Evolutionary conservation across 108 stramenopile species (phyloP), one percentile per base, ranked within the genome.

Genomic region (Fragilaria radians): DNA sequence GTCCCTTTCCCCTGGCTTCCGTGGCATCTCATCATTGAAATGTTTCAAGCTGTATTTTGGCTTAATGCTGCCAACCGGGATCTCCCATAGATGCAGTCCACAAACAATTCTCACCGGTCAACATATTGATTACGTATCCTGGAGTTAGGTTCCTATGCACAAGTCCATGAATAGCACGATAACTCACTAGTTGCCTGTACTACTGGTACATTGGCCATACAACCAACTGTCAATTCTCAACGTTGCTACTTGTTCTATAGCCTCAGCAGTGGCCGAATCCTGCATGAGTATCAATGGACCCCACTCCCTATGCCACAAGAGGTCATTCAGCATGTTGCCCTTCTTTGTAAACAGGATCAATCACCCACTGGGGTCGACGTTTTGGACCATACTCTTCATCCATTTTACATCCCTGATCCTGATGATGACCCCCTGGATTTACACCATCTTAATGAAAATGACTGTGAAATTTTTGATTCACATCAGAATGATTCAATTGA

Each of bases 141-240:
- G 0, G 59, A 68, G 50, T 72, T 65, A 54, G 73, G 73, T 14
- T 50, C 55, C 5, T 75, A 75, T 52, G 71, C 72, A 22, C 78
- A 75, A 25, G 62, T 52, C 1, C 71, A 75, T 33, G 71, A 80
- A n/a, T 67, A 68, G 34, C 57, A 60, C 23, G 51, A 57, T 48
- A 67, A 67, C 28, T 32, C 42, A 26, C 58, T 67, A 46, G 7
- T 46, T 7, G 0, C 57, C 32, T 54, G 68, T 25, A 70, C 75
- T 1, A 26, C 60, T 4, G 75, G 56, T 18, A 72, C 79, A 3
- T 49, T 76, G 18, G 45, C 47, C 19, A 27, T 62, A 5, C 26
- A 72, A 1, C 72, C 72, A 21, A 64, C 28, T 26, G 60, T 59
- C 32, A 71, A 65, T n/a, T n/a, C n/a, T n/a, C n/a, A n/a, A n/a